Percentiles rank a stretch among this genome's conserved stretches.
phyloP scores from a whole-genome alignment of 1,284 basidiomycete species.

The Tylopilus sp. region DNA sequence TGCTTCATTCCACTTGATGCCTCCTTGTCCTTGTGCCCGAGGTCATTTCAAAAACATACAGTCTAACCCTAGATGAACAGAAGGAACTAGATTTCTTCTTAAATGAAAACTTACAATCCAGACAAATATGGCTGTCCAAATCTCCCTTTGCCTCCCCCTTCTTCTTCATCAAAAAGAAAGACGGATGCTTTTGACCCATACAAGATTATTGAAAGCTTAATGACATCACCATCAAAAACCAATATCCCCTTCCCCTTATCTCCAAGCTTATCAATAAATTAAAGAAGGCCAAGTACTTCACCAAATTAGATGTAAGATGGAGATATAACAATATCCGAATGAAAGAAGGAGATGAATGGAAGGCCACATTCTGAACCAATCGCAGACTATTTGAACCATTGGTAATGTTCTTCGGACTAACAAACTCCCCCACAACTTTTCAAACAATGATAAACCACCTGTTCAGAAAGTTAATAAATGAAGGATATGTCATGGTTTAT shows the following conservation, averaged over 20 bases:
- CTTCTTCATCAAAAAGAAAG: background rate
- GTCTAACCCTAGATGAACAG: background rate
- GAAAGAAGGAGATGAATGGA: constrained; percentile 12
- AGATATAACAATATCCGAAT: constrained; percentile 9
- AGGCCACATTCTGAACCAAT: background rate
- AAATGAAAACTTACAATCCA: background rate
- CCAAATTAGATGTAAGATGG: background rate
- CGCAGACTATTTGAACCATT: background rate
- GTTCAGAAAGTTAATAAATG: background rate
- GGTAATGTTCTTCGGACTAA: constrained; percentile 4
- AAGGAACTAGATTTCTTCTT: background rate
- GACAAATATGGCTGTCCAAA: background rate
- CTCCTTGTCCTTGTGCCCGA: no score
- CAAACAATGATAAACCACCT: constrained; percentile 9
- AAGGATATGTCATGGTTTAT: background rate
- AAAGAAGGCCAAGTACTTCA: background rate
- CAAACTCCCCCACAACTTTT: background rate
- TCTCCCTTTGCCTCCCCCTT: background rate
- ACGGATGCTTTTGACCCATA: background rate
- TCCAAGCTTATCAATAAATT: background rate
- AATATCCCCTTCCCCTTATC: background rate
- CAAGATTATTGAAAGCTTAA: background rate
- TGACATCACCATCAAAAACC: background rate
- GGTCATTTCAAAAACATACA: no score
- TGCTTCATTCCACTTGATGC: no score